These are phyloP conservation scores for Podospora appendiculata DNA, from an alignment of 495 filamentous ascomycete species.

Conservation along the genomic window DNA sequence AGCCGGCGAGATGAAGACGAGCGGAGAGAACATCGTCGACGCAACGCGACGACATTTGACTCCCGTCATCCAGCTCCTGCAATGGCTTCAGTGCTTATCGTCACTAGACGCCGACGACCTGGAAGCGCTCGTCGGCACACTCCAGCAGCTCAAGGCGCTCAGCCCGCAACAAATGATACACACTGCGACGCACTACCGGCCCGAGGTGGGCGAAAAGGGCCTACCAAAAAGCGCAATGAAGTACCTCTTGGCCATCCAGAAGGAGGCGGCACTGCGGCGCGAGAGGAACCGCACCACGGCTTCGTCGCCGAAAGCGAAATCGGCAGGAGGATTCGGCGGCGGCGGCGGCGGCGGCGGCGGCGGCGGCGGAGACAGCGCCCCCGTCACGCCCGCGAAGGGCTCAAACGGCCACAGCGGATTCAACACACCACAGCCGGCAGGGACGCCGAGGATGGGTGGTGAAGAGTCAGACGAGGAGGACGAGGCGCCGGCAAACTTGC, in stretches of 20 bases:
- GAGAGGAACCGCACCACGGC: conserved; percentile 31
- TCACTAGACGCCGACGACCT: conserved; percentile 83
- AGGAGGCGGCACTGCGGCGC: conserved; percentile 53
- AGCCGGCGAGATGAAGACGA: conserved; percentile 77
- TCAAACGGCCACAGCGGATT: conserved; percentile 17
- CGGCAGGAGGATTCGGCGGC: conserved; percentile 11
- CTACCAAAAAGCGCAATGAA: conserved; percentile 80
- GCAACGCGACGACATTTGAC: conserved; percentile 75
- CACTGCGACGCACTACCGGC: conserved; percentile 82
- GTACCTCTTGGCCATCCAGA: conserved; percentile 73
- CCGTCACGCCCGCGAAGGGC: conserved; percentile 4
- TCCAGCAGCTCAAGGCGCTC: conserved; percentile 79
- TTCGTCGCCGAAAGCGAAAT: conserved; percentile 23
- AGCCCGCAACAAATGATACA: conserved; percentile 88
- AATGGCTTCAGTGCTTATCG: conserved; percentile 98
- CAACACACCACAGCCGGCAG: background rate
- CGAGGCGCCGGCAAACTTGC: conserved; percentile 57
- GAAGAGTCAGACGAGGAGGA: conserved; percentile 45
- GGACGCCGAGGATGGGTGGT: conserved; percentile 10
- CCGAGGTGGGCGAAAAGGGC: conserved; percentile 91
- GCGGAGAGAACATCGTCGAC: conserved; percentile 79
- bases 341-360: conserved; percentile 23
- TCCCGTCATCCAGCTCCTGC: conserved; percentile 87
- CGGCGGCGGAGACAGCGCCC: conserved; percentile 13
- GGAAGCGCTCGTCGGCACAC: conserved; percentile 72